Evolutionary conservation across 176 grass and related monocot species (phyloP), one percentile per base, ranked within the genome.

Genomic region (Bolboschoenus planiculmis): DNA sequence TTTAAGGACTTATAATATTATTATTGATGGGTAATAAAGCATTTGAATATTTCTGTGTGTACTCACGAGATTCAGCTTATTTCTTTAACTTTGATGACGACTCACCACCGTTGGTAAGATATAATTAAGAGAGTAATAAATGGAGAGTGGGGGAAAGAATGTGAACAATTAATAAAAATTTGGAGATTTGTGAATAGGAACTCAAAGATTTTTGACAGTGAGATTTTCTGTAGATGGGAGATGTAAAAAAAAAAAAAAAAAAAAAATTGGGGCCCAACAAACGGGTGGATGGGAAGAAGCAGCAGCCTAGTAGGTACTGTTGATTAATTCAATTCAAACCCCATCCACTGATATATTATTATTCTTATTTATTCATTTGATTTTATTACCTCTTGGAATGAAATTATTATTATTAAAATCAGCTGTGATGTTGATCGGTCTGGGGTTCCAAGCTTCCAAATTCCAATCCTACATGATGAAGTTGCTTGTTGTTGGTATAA

Each of bases 401-500:
- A n/a, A n/a, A n/a, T n/a, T n/a, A n/a, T n/a, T n/a, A n/a, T n/a
- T n/a, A 61, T 13, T 27, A 4, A 61, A 61, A 61, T 61, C 2
- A 30, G 29, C 9, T 29, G 23, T 8, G 56, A 68, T 20, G 21
- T 35, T 67, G 35, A 40, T 70, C 36, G 7, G 35, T 21, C 18
- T 37, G n/a, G n/a, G 65, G 18, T 10, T 66, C 62, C 33, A 34
- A 66, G 36, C 31, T 66, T n/a, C n/a, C n/a, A n/a, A n/a, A n/a
- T n/a, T 77, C 72, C 2, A n/a, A 77, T 18, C 6, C 27, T 18
- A 50, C 7, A 53, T 77, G 44, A 77, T 77, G 72, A 6, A 18
- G 46, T 30, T 77, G 46, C 72, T n/a, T 77, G 70, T 74, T 74
- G 43, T 2, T 74, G 70, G n/a, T 30, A 74, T 48, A 27, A 74